Evolutionary conservation across 2,329 filamentous ascomycete species (phyloP), one percentile per base, ranked within the genome.

Genomic region (Atkinsonella hypoxylon): DNA sequence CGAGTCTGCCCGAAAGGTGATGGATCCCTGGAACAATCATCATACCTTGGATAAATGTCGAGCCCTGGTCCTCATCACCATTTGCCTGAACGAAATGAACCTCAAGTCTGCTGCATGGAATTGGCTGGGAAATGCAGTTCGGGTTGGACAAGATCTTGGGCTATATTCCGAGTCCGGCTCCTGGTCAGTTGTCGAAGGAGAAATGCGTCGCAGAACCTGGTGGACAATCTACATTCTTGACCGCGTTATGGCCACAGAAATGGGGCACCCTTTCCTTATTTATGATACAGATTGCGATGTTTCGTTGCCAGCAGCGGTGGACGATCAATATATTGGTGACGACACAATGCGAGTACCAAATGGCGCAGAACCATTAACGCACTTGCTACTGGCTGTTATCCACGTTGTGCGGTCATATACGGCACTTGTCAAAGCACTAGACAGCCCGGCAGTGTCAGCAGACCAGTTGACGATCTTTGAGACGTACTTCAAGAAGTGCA

Each of bases 171-270:
- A 95, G 59, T 79, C 80, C 1, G 84, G 83, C 0, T 76, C 82
- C 0, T 89, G 84, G 76, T 77, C 85, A 2, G 75, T 82, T 1
- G 72, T 95, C 13, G 89, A 95, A 59, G 79, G 79, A 11, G 91
- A 97, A 66, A 89, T 91, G 81, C 81, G 90, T 50, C 81, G 87
- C 54, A 78, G 90, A 50, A 80, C 93, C 2, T 98, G 91, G 91
- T 98, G 93, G 89, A 82, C 87, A 13, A 80, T 95, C 51, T 97
- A 97, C 67, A 81, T 89, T 43, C 82, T 90, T 70, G 93, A 98
- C 68, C 81, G 89, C 55, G 77, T 87, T 26, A 71, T 94, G 47
- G 83, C 89, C 0, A 72, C 95, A 12, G 90, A 95, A 62, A 75
- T 89, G 34, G 87, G 88, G 9, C 82, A 85, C 47, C 89, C 91